Evolutionary conservation across 352 stramenopile genomes (phyloP).

Genomic region (Aphanomyces astaci): DNA sequence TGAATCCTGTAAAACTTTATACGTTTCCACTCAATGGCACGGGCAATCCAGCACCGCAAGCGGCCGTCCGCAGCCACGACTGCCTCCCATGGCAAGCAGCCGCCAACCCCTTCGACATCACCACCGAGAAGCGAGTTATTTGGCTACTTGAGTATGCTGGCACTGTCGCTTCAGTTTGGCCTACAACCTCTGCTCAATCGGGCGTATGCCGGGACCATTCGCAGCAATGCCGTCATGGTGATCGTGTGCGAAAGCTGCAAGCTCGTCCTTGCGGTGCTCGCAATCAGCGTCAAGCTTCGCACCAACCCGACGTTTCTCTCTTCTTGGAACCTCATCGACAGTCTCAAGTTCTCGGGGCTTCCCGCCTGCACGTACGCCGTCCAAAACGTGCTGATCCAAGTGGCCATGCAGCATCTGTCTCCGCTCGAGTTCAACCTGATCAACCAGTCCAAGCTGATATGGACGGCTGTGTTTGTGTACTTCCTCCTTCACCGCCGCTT

Average conservation of each 20-base stretch:
- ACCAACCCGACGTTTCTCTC: neutral
- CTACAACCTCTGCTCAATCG: constrained; percentile 80
- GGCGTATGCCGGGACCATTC: constrained; percentile 50
- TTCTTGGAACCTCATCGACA: constrained; percentile 50
- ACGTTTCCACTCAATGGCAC: too few relatives aligned
- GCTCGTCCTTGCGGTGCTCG: constrained; percentile 44
- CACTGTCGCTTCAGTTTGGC: constrained; percentile 73
- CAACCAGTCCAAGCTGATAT: constrained; percentile 84
- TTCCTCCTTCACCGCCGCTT: constrained; percentile 65
- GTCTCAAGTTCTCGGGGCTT: constrained; percentile 53
- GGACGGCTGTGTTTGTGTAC: constrained; percentile 73
- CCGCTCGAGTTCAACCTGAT: constrained; percentile 82
- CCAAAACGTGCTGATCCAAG: constrained; percentile 81
- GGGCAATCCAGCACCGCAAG: too few relatives aligned
- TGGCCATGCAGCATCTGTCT: constrained; percentile 71
- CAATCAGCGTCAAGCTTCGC: constrained; percentile 36
- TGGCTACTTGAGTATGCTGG: constrained; percentile 34
- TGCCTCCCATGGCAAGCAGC: too few relatives aligned
- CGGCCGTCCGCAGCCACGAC: too few relatives aligned
- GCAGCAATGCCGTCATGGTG: constrained; percentile 56
- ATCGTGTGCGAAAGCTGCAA: constrained; percentile 71
- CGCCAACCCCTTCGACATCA: too few relatives aligned
- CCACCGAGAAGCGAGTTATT: neutral
- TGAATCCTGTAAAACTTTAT: too few relatives aligned
- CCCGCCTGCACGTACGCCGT: constrained; percentile 79